These are phyloP conservation scores for Epichloe aotearoae DNA, from an alignment of 2,329 filamentous ascomycete genomes.

Conservation along the genomic window DNA sequence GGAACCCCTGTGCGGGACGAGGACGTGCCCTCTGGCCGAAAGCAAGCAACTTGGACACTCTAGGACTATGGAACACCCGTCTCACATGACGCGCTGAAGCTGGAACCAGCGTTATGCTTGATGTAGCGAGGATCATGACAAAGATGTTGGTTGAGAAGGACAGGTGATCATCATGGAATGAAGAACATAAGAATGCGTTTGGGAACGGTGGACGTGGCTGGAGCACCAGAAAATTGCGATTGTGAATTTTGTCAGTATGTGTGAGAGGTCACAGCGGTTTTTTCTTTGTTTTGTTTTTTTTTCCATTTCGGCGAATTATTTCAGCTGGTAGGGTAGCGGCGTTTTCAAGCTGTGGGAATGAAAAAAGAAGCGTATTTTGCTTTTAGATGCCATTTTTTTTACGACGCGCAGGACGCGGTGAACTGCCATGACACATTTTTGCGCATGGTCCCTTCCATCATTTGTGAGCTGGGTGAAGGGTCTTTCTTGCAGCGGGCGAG, in stretches of 20 bases:
- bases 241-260: neutral
- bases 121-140: neutral
- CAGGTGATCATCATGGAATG: neutral
- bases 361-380: neutral
- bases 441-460: too few relatives aligned
- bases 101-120: neutral
- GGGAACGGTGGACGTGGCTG: neutral
- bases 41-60: slow-evolving; percentile 32
- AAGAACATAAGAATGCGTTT: neutral
- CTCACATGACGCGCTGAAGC: slow-evolving; percentile 21
- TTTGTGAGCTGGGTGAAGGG: too few relatives aligned
- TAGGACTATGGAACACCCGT: slow-evolving; percentile 21
- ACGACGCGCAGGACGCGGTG: too few relatives aligned
- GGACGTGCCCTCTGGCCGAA: slow-evolving; percentile 18
- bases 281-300: neutral
- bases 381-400: neutral
- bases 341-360: neutral
- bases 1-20: slow-evolving; percentile 30
- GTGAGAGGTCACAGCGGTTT: neutral
- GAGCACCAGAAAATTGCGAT: neutral
- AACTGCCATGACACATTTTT: too few relatives aligned
- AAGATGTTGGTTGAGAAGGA: neutral
- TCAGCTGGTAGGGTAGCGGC: neutral
- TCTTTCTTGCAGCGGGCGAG: too few relatives aligned
- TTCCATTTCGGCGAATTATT: neutral